Conservation (phyloP, 2,329 filamentous ascomycete species). For the Alternaria postmessia region DNA sequence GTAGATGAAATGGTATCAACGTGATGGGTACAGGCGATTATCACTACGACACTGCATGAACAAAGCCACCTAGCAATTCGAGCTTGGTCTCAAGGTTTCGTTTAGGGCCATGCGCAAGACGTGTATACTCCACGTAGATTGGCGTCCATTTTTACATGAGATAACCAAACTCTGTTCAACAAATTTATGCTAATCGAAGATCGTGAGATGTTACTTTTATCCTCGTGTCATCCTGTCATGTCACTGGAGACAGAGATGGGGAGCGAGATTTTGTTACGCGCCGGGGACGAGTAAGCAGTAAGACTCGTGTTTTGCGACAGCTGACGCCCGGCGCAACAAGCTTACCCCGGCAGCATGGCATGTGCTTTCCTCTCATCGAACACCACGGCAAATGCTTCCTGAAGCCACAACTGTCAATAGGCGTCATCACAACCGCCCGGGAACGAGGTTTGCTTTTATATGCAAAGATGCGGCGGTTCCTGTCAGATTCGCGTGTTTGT, state of each 20-base stretch:
- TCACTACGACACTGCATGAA: background rate
- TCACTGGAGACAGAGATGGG: background rate
- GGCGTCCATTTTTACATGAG: background rate
- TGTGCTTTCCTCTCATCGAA: background rate
- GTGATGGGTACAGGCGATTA: background rate
- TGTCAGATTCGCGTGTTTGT: background rate
- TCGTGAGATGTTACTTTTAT: background rate
- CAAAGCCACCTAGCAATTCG: background rate
- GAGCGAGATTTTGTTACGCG: background rate
- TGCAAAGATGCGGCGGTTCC: background rate
- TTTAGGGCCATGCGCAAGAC: background rate
- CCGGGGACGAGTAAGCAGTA: background rate
- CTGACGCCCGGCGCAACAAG: background rate
- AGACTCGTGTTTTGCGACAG: slow-evolving; percentile 5
- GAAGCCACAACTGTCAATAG: background rate
- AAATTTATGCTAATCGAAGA: background rate
- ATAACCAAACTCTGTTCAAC: background rate
- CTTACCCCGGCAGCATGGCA: background rate
- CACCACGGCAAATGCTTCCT: background rate
- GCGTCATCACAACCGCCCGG: background rate
- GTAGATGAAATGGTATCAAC: background rate
- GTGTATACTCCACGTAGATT: background rate
- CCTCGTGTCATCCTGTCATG: background rate
- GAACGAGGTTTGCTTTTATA: background rate
- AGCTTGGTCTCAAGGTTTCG: background rate